phyloP scores from a whole-genome alignment of 2,329 filamentous ascomycete species.

The Annulohypoxylon truncatum region DNA sequence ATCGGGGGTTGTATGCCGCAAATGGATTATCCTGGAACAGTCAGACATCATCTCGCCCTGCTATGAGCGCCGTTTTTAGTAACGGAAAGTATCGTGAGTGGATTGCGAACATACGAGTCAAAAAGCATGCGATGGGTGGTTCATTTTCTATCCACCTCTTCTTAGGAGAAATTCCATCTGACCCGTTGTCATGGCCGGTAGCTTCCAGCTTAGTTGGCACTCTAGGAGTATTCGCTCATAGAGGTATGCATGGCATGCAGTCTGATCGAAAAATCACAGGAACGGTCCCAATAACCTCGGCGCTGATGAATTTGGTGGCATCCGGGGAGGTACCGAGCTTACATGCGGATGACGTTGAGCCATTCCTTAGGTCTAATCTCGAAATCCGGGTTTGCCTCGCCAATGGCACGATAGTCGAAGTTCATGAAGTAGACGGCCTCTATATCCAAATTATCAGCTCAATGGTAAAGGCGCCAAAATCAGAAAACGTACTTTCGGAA shows the following conservation, averaged over 20 bases:
- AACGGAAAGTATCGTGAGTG: slow-evolving; percentile 69
- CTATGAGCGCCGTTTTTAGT: slow-evolving; percentile 52
- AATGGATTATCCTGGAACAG: slow-evolving; percentile 43
- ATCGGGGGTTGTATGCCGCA: background rate
- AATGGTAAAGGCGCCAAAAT: slow-evolving; percentile 51
- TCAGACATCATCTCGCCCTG: slow-evolving; percentile 39
- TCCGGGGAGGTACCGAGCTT: slow-evolving; percentile 54
- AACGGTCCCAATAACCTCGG: slow-evolving; percentile 63
- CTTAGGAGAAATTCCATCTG: slow-evolving; percentile 63
- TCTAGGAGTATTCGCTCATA: slow-evolving; percentile 65
- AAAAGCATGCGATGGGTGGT: slow-evolving; percentile 68
- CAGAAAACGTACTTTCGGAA: slow-evolving; percentile 51
- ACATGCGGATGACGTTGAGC: slow-evolving; percentile 51
- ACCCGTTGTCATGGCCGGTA: slow-evolving; percentile 62
- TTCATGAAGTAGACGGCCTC: slow-evolving; percentile 50
- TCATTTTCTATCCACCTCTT: slow-evolving; percentile 77
- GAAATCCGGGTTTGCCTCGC: slow-evolving; percentile 49
- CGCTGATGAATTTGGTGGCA: slow-evolving; percentile 58
- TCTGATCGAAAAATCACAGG: slow-evolving; percentile 56
- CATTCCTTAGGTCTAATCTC: slow-evolving; percentile 57
- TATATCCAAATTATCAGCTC: slow-evolving; percentile 54
- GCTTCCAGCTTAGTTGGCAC: slow-evolving; percentile 70
- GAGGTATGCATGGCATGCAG: slow-evolving; percentile 46
- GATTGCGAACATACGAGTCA: slow-evolving; percentile 73
- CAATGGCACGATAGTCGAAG: slow-evolving; percentile 47